Conservation (phyloP, 352 stramenopile genomes). For the Globisporangium alternatum region DNA sequence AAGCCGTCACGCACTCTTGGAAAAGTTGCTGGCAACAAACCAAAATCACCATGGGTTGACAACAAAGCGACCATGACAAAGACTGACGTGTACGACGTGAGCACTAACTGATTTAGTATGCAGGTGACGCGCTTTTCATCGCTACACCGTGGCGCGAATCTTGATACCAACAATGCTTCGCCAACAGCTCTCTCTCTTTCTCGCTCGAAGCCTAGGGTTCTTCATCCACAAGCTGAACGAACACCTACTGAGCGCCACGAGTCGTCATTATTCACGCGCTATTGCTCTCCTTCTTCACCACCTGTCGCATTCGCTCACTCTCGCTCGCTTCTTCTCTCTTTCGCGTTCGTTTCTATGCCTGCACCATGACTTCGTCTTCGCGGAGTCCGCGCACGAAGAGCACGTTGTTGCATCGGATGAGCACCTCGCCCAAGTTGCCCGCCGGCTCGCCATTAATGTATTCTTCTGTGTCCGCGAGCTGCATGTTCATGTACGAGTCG, state of each 20-base stretch:
- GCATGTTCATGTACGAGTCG: slow-evolving; percentile 99
- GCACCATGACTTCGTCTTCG: slow-evolving; percentile 17
- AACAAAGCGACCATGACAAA: too few species aligned
- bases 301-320: too few species aligned
- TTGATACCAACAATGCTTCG: neutral
- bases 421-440: slow-evolving; percentile 96
- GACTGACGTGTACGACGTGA: too few species aligned
- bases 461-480: slow-evolving; percentile 96
- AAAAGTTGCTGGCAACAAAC: neutral
- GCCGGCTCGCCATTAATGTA: slow-evolving; percentile 97
- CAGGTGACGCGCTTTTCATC: too few species aligned
- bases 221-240: neutral
- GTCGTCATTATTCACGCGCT: neutral
- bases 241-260: neutral
- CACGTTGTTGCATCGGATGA: slow-evolving; percentile 99
- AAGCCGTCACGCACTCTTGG: neutral
- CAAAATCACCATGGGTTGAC: neutral
- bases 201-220: neutral
- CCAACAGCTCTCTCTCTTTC: neutral
- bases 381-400: slow-evolving; percentile 92
- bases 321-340: neutral
- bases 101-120: too few species aligned
- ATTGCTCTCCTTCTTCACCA: neutral
- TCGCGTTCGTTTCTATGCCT: slow-evolving; percentile 11
- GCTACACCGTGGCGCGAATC: too few species aligned